Base-by-base conservation (phyloP, 169 alveolate species). In the Eimeria acervulina region DNA sequence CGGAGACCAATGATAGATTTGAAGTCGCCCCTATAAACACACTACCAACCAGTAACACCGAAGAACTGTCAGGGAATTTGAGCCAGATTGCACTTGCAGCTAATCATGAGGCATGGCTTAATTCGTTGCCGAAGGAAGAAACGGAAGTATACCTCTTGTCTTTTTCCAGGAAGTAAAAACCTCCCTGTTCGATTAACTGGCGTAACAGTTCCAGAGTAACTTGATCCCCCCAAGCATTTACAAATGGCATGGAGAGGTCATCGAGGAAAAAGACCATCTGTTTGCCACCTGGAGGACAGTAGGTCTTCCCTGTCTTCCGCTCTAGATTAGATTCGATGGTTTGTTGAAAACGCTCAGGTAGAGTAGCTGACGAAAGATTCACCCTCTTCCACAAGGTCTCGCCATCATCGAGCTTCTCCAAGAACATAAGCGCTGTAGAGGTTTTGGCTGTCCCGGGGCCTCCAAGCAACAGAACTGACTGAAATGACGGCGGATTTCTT, bases 401-500 rank as follows among this genome's bases (percentile, higher is more conserved):
- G 87, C 95, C 96, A 31, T 81, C 61, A 12, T 70, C 55, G 68
- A 81, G 85, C 70, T 84, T 59, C 7, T 68, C 78, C 85, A 98
- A 96, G 96, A 98, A 99, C 98, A 99, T 97, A 70, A 99, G 98
- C 51, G 99, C 98, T 84, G 99, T 98, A 6, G 99, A 98, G 23
- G 99, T 99, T 97, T 99, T 99, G 19, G 99, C 99, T 31, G 99
- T 98, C 96, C 99, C 99, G 26, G 99, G 97, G 88, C 99, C 99
- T 90, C 99, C 99, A 47, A 99, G 98, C 63, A 98, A 95, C 63
- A 98, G 63, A 15, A 98, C 98, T 80, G 98, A 96, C 94, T 98
- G 97, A 96, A 96, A 96, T 40, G 98, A 96, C 44, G 98, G 96
- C 4, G 97, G 97, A 80, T 92, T 81, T 26, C 90, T 68, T 90